A percentile compares a stretch with the other conserved stretches of the same genome.
Conservation (phyloP, 805 yeast genomes). For the Candida xiaguanensis region DNA sequence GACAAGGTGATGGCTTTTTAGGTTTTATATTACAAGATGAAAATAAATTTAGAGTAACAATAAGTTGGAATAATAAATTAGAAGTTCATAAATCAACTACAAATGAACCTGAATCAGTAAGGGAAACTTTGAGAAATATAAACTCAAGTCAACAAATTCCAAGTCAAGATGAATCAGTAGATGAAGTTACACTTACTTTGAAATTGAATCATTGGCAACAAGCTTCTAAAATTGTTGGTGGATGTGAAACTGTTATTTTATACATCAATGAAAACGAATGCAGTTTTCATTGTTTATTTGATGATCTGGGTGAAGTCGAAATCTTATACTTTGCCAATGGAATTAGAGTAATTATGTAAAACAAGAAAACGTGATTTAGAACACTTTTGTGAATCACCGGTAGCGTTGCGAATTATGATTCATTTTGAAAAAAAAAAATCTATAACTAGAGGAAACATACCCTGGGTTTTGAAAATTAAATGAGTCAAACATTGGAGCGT, state of each 20-base stretch:
- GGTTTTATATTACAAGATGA: constrained; percentile 54
- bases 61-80: constrained; percentile 57
- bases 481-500: constrained; percentile 41
- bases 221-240: constrained; percentile 57
- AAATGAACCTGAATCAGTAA: constrained; percentile 7
- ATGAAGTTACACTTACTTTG: constrained; percentile 36
- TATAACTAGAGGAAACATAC: not conserved
- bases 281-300: constrained; percentile 63
- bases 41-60: constrained; percentile 47
- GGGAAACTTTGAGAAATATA: constrained; percentile 5
- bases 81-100: constrained; percentile 37
- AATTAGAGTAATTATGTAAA: constrained; percentile 7
- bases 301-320: constrained; percentile 61
- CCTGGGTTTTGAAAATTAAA: not conserved
- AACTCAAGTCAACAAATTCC: constrained; percentile 7
- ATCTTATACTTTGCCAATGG: constrained; percentile 59
- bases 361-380: not conserved
- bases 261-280: constrained; percentile 56
- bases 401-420: constrained; percentile 2
- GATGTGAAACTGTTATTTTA: constrained; percentile 58
- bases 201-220: constrained; percentile 65
- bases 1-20: constrained; percentile 43
- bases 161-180: constrained; percentile 12
- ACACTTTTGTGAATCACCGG: not conserved
- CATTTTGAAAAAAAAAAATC: not conserved